Base-by-base conservation (phyloP, 2,329 filamentous ascomycete genomes). In the Phialophora tarda region DNA sequence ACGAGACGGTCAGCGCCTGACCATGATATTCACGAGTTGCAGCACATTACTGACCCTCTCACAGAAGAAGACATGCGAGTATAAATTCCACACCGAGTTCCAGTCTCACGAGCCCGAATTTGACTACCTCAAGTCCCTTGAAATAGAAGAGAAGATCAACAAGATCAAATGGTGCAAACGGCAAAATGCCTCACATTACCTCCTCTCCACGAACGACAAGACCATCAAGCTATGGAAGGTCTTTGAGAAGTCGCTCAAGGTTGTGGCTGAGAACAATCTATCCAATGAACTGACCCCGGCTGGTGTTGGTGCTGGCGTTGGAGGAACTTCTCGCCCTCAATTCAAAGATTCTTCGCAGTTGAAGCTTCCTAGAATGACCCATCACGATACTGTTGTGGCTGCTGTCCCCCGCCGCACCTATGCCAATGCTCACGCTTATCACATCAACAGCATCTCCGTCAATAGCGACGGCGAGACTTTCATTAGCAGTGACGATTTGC, bases 141-240 rank as follows among this genome's bases (percentile, higher is more conserved):
- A 99, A 82, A 99, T 99, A 77, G 95, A 99, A 85, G 95, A 99
- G 82, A 99, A 99, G 84, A 99, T 99, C 86, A 99, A 99, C 86
- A 99, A 99, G 85, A 99, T 99, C 83, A 99, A 98, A 81, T 99
- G 95, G 95, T 99, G 95, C 80, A 89, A 91, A 77, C 90, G 95
- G 81, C 94, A 98, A 82, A 99, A 99, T 84, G 91, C 94, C 69
- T 98, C 95, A 63, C 95, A 99, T 82, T 99, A 97, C 80, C 88
- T 99, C 60, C 88, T 99, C 64, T 98, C 95, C 51, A 99, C 95
- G 74, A 99, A 99, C 78, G 95, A 99, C 84, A 99, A 99, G 85
- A 99, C 95, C 50, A 99, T 99, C 86, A 99, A 99, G 84, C 85
- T 99, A 73, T 99, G 95, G 95, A 99, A 99, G 80, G 94, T 99